phyloP scores from a whole-genome alignment of 192 early-diverging fungal genomes.

The Rhizophlyctis rosea region DNA sequence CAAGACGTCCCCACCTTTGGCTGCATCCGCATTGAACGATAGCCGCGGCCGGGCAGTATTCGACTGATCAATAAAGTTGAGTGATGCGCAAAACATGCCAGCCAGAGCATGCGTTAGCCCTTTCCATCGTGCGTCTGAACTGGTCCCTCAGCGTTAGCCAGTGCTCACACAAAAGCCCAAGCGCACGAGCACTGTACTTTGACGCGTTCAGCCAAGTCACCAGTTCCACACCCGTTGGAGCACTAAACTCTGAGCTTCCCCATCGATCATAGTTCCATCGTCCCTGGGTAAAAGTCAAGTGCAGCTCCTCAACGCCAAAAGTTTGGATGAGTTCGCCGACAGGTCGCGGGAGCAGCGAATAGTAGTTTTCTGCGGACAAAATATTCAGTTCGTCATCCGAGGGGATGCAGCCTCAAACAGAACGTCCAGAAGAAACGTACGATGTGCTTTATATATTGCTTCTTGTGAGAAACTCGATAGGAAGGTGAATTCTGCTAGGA shows the following conservation, averaged over 20 bases:
- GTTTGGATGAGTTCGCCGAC: slow-evolving; percentile 78
- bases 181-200: not conserved
- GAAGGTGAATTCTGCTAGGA: slow-evolving; percentile 82
- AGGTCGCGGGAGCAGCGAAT: slow-evolving; percentile 76
- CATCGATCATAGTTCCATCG: slow-evolving; percentile 77
- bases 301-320: slow-evolving; percentile 74
- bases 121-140: slow-evolving; percentile 74
- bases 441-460: not conserved
- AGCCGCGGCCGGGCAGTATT: slow-evolving; percentile 58
- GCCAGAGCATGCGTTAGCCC: slow-evolving; percentile 87
- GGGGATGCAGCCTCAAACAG: not conserved
- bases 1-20: not conserved
- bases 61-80: slow-evolving; percentile 87
- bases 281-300: slow-evolving; percentile 89
- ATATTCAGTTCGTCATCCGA: not conserved
- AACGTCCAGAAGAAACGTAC: not conserved
- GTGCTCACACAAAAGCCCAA: not conserved
- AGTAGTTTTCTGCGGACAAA: slow-evolving; percentile 50
- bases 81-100: slow-evolving; percentile 92
- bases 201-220: slow-evolving; percentile 34
- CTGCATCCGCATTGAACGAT: slow-evolving; percentile 34
- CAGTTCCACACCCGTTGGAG: slow-evolving; percentile 72
- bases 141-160: slow-evolving; percentile 13
- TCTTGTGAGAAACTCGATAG: slow-evolving; percentile 6
- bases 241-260: slow-evolving; percentile 52